phyloP scores from a whole-genome alignment of 2,329 filamentous ascomycete species.

The Calonectria henricotiae region DNA sequence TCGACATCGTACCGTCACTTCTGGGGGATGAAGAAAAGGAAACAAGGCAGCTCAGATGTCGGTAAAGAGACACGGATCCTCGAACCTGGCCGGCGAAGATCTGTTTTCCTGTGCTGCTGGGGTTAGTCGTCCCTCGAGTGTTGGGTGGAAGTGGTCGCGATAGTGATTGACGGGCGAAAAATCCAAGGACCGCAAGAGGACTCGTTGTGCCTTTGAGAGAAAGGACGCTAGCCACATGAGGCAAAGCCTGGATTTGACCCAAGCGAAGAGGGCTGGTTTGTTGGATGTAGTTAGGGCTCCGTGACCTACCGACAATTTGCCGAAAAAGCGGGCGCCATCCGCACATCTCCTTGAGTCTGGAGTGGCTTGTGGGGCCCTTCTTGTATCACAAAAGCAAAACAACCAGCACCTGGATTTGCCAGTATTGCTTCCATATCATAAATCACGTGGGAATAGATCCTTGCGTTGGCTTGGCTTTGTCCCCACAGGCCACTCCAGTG shows the following conservation, averaged over 20 bases:
- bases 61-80: slow-evolving; percentile 58
- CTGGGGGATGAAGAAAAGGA: slow-evolving; percentile 53
- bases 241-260: slow-evolving; percentile 53
- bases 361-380: too few species aligned
- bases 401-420: too few species aligned
- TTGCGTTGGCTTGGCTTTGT: too few species aligned
- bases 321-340: slow-evolving; percentile 38
- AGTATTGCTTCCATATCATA: not conserved
- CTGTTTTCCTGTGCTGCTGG: slow-evolving; percentile 60
- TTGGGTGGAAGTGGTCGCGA: slow-evolving; percentile 62
- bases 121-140: slow-evolving; percentile 62
- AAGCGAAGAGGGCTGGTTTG: slow-evolving; percentile 59
- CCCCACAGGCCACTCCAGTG: too few species aligned
- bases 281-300: slow-evolving; percentile 60
- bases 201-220: slow-evolving; percentile 61
- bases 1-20: slow-evolving; percentile 73
- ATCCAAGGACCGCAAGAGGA: slow-evolving; percentile 60
- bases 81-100: slow-evolving; percentile 60
- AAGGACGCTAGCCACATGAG: slow-evolving; percentile 56
- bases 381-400: too few species aligned
- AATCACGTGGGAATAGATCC: not conserved
- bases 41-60: slow-evolving; percentile 58
- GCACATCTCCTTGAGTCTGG: slow-evolving; percentile 16
- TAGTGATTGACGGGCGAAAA: slow-evolving; percentile 60
- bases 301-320: slow-evolving; percentile 61